Evolutionary conservation across 768 basidiomycete species (phyloP).

Genomic region (Leccinum subtestaceum): DNA sequence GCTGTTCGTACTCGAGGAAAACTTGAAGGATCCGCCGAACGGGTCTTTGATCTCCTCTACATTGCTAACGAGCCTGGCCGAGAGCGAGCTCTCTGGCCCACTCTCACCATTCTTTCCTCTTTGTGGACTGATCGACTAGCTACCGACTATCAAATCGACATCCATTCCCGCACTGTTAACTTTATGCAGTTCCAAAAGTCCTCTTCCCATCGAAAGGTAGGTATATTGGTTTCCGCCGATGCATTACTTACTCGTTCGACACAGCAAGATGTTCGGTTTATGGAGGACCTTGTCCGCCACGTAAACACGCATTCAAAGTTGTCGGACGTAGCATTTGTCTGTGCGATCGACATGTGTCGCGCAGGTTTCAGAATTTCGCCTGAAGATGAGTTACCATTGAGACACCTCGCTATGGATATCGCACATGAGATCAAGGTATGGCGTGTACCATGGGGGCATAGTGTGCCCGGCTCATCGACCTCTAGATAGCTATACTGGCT

Average conservation of each 20-base stretch:
- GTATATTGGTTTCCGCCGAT: background rate
- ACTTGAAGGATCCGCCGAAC: conserved; percentile 80
- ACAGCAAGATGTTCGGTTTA: conserved; percentile 50
- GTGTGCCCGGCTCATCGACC: background rate
- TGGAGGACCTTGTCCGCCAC: conserved; percentile 60
- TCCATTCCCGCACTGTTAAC: conserved; percentile 30
- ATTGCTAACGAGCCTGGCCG: conserved; percentile 41
- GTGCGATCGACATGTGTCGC: conserved; percentile 74
- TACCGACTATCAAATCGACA: conserved; percentile 49
- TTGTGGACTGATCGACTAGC: conserved; percentile 72
- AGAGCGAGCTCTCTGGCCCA: conserved; percentile 72
- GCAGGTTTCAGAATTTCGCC: conserved; percentile 55
- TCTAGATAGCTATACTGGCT: conserved; percentile 24
- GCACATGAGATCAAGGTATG: conserved; percentile 78
- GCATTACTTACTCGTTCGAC: conserved; percentile 1
- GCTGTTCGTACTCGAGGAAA: conserved; percentile 58
- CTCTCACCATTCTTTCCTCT: conserved; percentile 69
- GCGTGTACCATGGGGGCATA: conserved; percentile 19
- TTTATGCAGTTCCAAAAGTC: conserved; percentile 32
- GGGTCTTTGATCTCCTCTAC: conserved; percentile 79
- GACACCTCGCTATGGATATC: conserved; percentile 65
- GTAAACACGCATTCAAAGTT: conserved; percentile 53
- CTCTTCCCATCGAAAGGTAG: conserved; percentile 31
- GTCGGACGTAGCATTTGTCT: conserved; percentile 65
- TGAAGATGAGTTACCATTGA: conserved; percentile 60